Evolutionary conservation across 2,329 filamentous ascomycete genomes (phyloP), one percentile per base, ranked within the genome.

Genomic region (Diaporthe australafricana): DNA sequence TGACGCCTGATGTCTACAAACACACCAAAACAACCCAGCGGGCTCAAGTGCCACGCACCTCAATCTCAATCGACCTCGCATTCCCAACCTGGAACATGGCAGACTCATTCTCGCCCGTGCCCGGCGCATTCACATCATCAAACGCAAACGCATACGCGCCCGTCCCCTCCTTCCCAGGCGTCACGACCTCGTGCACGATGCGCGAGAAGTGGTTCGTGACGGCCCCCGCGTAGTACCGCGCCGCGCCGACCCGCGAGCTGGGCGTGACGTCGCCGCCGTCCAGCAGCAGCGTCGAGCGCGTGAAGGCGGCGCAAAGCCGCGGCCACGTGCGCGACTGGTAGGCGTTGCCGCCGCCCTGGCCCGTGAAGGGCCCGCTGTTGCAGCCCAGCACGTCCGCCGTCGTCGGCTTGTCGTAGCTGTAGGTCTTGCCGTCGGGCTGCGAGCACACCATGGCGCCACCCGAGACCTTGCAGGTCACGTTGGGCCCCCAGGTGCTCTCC

Each of bases 121-220:
- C 84, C 17, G 85, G 88, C 69, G 67, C 65, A 11, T 89, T 88
- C 22, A 93, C 91, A 77, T 93, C 91, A 76, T 93, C 91, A 75
- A 92, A 93, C 0, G 91, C 85, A 77, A 92, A 93, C 0, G 89
- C 87, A 77, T 93, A 93, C 0, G 91, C 91, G 1, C 86, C 86
- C 2, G 66, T 68, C 1, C 66, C 66, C 52, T 14, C 40, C 30
- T 9, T 14, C 0, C 66, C 52, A 2, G 40, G 66, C 14, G 52
- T 57, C 77, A 92, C 89, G 5, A 86, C 77, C 80, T 91, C 89
- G 63, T 88, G 84, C 2, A 93, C 85, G 48, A 92, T 83, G 11
- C 88, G 83, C 38, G 87, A 83, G 77, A 91, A 93, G 77, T 92
- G 90, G 75, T 81, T 84, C 14, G 85, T 86, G 0, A 85, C 83